These are phyloP conservation scores for Bretschneidera sinensis DNA, from an alignment of 345 rosid genomes.

Conservation along the genomic window DNA sequence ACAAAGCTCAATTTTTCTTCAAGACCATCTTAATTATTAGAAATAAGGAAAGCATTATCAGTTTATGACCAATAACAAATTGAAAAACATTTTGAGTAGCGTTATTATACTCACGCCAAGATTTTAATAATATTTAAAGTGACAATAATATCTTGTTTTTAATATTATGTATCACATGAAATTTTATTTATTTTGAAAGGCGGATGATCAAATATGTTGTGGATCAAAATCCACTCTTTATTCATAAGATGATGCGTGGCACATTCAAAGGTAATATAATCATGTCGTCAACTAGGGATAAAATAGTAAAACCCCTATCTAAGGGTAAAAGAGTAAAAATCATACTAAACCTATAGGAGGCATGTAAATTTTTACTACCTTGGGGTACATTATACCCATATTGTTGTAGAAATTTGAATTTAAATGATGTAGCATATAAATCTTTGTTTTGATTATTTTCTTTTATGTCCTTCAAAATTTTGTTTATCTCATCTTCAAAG, in stretches of 20 bases:
- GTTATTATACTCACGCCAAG: too few relatives aligned
- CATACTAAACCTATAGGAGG: too few relatives aligned
- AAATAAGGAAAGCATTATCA: too few relatives aligned
- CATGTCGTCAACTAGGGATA: too few relatives aligned
- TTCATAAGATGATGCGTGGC: not conserved
- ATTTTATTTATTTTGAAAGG: not conserved
- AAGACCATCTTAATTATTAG: conserved; percentile 20
- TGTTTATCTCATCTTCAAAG: conserved; percentile 19
- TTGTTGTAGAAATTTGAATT: conserved; percentile 28
- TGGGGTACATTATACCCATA: conserved; percentile 21
- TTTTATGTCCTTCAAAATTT: conserved; percentile 8
- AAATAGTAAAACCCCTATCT: too few relatives aligned
- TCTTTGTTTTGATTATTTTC: conserved; percentile 6
- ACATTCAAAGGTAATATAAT: too few relatives aligned
- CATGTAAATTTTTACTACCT: conserved; percentile 18
- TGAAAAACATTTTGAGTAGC: not conserved
- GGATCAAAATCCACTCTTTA: not conserved
- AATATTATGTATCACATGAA: not conserved
- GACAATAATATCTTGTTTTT: not conserved
- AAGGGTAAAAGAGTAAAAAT: too few relatives aligned
- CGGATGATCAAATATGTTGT: too few relatives aligned
- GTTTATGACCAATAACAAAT: too few relatives aligned
- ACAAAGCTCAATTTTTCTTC: conserved; percentile 15
- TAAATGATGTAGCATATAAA: conserved; percentile 26
- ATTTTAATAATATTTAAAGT: too few relatives aligned